A percentile compares a stretch with the other conserved stretches of the same genome.
phyloP scores from a whole-genome alignment of 371 early-diverging fungal species.

The Mucor sp. region DNA sequence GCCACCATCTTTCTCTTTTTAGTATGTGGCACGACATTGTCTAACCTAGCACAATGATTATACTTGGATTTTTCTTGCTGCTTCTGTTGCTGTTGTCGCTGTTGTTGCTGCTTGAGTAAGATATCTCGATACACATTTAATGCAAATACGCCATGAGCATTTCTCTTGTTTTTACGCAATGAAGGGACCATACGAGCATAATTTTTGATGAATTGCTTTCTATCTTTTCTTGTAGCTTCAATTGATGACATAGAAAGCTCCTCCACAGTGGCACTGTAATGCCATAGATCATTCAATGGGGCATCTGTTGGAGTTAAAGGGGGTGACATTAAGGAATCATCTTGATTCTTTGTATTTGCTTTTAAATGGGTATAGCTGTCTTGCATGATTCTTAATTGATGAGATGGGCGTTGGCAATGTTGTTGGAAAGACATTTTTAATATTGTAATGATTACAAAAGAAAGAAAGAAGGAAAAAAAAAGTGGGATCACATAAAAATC shows the following conservation, averaged over 20 bases:
- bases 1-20: slow-evolving; percentile 23
- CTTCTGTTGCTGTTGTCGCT: slow-evolving; percentile 6
- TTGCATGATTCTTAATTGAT: slow-evolving; percentile 20
- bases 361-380: slow-evolving; percentile 9
- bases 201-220: slow-evolving; percentile 22
- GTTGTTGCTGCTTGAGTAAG: not conserved
- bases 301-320: slow-evolving; percentile 35
- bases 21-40: slow-evolving; percentile 31
- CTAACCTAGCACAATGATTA: slow-evolving; percentile 22
- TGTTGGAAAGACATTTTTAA: slow-evolving; percentile 6
- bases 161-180: slow-evolving; percentile 5
- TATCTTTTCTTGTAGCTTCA: slow-evolving; percentile 5
- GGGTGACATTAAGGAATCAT: slow-evolving; percentile 31
- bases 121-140: slow-evolving; percentile 29
- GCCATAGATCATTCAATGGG: slow-evolving; percentile 1
- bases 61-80: slow-evolving; percentile 1
- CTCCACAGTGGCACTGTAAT: not conserved
- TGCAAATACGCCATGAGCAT: slow-evolving; percentile 18
- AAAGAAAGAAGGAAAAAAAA: slow-evolving; percentile 8
- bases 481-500: slow-evolving; percentile 2
- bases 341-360: not conserved
- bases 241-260: not conserved
- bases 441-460: not conserved
- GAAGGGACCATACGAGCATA: slow-evolving; percentile 26
- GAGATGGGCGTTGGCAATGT: slow-evolving; percentile 4